phyloP scores from a whole-genome alignment of 73 alveolate species.

The Symbiodinium pilosum region DNA sequence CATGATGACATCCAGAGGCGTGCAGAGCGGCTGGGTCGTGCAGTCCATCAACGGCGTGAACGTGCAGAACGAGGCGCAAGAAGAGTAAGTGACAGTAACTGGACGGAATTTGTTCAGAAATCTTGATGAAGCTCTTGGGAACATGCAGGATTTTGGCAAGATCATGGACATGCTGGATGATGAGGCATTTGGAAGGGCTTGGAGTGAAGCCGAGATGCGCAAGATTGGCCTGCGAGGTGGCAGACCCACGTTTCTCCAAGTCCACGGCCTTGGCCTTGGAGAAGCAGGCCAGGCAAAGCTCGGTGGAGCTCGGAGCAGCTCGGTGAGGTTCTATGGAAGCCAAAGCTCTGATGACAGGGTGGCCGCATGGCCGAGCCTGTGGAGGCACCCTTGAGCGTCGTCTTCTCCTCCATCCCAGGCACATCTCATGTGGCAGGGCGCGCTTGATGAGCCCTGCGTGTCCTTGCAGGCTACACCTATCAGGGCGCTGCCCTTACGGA shows the following conservation, averaged over 20 bases:
- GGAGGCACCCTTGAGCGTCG: slow-evolving; percentile 1
- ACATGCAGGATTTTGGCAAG: slow-evolving; percentile 31
- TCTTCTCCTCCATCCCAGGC: slow-evolving; percentile 30
- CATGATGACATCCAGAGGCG: background rate
- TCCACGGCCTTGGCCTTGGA: slow-evolving; percentile 42
- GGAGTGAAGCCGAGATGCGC: too few species aligned
- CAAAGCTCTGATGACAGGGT: background rate
- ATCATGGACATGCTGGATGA: slow-evolving; percentile 45
- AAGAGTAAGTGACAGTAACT: background rate
- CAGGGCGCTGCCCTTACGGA: slow-evolving; percentile 8
- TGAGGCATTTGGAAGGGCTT: background rate
- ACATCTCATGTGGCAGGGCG: too few species aligned
- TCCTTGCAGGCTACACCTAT: slow-evolving; percentile 7
- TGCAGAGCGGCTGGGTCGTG: slow-evolving; percentile 40
- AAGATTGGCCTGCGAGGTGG: background rate
- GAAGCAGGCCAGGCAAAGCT: slow-evolving; percentile 12
- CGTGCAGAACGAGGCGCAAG: background rate
- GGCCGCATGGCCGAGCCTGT: slow-evolving; percentile 51
- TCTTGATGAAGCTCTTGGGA: background rate
- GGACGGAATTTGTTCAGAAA: background rate
- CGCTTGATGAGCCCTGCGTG: too few species aligned
- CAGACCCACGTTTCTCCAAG: slow-evolving; percentile 47
- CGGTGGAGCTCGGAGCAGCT: background rate
- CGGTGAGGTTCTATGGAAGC: background rate
- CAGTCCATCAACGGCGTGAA: slow-evolving; percentile 31